phyloP scores from a whole-genome alignment of 1,284 basidiomycete genomes.

The Binderoboletus segoi region DNA sequence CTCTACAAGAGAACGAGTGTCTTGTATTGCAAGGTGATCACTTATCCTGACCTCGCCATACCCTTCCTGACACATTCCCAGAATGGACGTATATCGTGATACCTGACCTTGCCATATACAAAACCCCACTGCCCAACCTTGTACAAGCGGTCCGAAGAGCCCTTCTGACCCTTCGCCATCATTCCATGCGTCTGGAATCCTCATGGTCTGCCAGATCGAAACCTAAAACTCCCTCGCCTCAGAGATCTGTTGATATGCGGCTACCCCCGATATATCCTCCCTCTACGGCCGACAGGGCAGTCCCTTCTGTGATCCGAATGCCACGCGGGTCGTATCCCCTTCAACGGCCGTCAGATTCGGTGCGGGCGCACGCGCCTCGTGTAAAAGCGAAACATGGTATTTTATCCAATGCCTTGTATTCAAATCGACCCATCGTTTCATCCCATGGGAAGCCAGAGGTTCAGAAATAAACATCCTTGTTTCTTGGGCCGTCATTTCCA shows the following conservation, averaged over 20 bases:
- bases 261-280: background rate
- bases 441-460: background rate
- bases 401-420: background rate
- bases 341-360: background rate
- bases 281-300: background rate
- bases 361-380: background rate
- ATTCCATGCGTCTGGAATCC: constrained; percentile 16
- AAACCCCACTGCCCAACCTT: constrained; percentile 25
- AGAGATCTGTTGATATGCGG: background rate
- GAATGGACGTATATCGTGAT: constrained; percentile 35
- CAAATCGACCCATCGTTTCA: constrained; percentile 7
- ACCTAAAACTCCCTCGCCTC: background rate
- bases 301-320: background rate
- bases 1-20: background rate
- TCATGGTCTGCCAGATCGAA: constrained; percentile 10
- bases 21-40: constrained; percentile 23
- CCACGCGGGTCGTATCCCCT: background rate
- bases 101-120: constrained; percentile 29
- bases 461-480: background rate
- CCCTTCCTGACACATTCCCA: constrained; percentile 13
- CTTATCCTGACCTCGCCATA: background rate
- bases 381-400: background rate
- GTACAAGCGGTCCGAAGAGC: constrained; percentile 26
- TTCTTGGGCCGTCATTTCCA: too few relatives aligned
- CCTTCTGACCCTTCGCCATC: constrained; percentile 12